These are phyloP conservation scores for Coccomyxa sp. DNA, from an alignment of 139 green algal species.

Conservation along the genomic window DNA sequence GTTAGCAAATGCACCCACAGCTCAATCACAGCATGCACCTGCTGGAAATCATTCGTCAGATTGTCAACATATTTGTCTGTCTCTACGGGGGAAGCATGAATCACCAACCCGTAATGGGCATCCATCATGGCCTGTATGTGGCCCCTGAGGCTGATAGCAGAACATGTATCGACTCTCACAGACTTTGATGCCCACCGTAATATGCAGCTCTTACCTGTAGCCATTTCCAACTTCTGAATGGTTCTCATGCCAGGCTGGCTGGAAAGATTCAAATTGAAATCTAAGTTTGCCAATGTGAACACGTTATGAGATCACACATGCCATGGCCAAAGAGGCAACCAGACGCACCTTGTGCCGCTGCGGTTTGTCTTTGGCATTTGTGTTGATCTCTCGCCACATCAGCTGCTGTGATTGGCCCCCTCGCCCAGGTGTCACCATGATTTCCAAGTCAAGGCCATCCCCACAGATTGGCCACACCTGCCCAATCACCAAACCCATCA, in stretches of 20 bases:
- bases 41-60: too few species aligned
- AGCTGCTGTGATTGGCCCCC: background rate
- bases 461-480: constrained; percentile 11
- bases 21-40: background rate
- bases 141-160: too few species aligned
- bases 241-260: background rate
- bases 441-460: constrained; percentile 1
- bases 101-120: too few species aligned
- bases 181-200: too few species aligned
- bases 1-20: background rate
- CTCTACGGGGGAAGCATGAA: too few species aligned
- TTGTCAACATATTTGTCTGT: too few species aligned
- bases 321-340: background rate
- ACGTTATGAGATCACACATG: background rate
- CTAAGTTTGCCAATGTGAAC: background rate
- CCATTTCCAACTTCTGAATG: background rate
- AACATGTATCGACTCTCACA: too few species aligned
- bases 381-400: background rate
- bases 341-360: background rate
- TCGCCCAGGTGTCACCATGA: background rate
- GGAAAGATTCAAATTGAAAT: too few species aligned
- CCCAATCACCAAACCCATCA: background rate
- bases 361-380: background rate
- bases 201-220: background rate
- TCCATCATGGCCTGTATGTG: too few species aligned